Percentiles rank a stretch among this genome's conserved stretches.
Conservation (phyloP, 345 rosid genomes). For the Brassica incana region DNA sequence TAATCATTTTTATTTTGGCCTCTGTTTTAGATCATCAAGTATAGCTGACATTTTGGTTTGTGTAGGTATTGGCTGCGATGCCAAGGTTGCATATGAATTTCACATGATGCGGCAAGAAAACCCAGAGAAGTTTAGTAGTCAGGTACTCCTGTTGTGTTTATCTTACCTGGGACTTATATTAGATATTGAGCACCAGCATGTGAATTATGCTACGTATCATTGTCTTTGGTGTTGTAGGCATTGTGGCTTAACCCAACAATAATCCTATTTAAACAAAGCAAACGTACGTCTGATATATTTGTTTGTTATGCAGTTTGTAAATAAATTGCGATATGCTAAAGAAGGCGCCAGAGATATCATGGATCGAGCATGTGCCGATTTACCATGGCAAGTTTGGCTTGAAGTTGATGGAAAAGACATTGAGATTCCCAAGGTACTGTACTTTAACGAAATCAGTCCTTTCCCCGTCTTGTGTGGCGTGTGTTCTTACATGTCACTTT, state of each 20-base stretch:
- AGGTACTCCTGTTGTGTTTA: conserved; percentile 46
- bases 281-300: conserved; percentile 20
- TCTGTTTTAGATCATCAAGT: conserved; percentile 20
- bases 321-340: conserved; percentile 80
- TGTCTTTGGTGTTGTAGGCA: conserved; percentile 5
- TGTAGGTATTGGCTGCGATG: conserved; percentile 86
- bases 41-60: conserved; percentile 25
- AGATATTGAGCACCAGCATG: conserved; percentile 5
- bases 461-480: neutral
- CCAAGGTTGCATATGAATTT: conserved; percentile 84
- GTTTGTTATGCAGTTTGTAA: conserved; percentile 61
- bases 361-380: conserved; percentile 87
- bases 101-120: conserved; percentile 74
- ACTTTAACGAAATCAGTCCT: neutral
- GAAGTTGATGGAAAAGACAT: conserved; percentile 83
- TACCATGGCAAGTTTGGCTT: conserved; percentile 87
- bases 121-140: conserved; percentile 77
- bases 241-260: neutral
- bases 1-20: neutral
- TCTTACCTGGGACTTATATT: neutral
- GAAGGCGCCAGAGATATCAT: conserved; percentile 90
- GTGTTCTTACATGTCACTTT: neutral
- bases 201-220: neutral
- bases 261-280: neutral
- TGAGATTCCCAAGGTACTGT: conserved; percentile 70